Evolutionary conservation across 805 yeast genomes (phyloP).

Genomic region (Yamadazyma laniorum): DNA sequence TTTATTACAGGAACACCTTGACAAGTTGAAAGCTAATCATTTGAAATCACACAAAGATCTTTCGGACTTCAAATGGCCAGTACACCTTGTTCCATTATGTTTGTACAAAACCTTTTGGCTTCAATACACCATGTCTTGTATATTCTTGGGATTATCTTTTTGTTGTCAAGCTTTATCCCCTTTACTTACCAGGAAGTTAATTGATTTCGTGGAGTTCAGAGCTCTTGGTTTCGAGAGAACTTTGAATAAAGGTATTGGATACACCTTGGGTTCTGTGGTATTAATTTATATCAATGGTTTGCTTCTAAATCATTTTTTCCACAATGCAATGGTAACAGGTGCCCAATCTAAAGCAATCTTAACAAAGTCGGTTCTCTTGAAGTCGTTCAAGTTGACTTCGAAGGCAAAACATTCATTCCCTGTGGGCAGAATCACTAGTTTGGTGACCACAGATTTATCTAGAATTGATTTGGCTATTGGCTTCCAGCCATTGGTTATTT

Average conservation of each 20-base stretch:
- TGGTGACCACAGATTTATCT: constrained; percentile 44
- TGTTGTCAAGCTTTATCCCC: constrained; percentile 58
- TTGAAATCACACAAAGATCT: constrained; percentile 16
- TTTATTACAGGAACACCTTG: constrained; percentile 22
- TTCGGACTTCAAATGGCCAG: constrained; percentile 40
- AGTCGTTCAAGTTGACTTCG: constrained; percentile 37
- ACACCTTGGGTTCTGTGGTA: constrained; percentile 64
- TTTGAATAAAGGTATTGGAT: constrained; percentile 68
- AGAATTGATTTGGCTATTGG: constrained; percentile 45
- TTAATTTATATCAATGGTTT: constrained; percentile 49
- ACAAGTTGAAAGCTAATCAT: constrained; percentile 20
- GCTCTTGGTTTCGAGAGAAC: constrained; percentile 36
- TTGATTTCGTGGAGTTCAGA: constrained; percentile 57
- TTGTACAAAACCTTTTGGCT: constrained; percentile 49
- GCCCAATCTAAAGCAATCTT: constrained; percentile 40
- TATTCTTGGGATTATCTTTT: constrained; percentile 47
- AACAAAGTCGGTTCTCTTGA: constrained; percentile 37
- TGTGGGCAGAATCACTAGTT: constrained; percentile 39
- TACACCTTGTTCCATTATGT: constrained; percentile 39
- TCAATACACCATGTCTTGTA: constrained; percentile 40
- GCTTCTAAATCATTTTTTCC: constrained; percentile 41
- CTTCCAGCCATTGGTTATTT: constrained; percentile 40
- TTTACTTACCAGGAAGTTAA: constrained; percentile 60
- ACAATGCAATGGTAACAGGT: constrained; percentile 43
- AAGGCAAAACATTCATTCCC: constrained; percentile 34